A percentile compares a stretch with the other conserved stretches of the same genome.
Conservation (phyloP, 208 protist genomes). For the Paratrypanosoma confusum region DNA sequence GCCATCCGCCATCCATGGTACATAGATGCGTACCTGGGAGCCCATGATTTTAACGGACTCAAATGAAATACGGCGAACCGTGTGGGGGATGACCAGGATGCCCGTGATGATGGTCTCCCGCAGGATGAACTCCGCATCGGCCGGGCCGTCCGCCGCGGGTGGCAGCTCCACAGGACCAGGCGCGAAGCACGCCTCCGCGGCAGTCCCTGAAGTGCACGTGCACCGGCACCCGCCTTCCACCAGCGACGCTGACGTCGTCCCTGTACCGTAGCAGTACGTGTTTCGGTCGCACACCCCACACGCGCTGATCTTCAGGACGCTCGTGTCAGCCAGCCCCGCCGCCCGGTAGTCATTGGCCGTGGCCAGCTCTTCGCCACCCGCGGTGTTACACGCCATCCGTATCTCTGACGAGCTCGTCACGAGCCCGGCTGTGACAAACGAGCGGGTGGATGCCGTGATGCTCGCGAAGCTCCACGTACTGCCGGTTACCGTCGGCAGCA, state of each 20-base stretch:
- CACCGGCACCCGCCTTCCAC: conserved; percentile 1
- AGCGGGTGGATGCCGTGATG: neutral
- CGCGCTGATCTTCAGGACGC: neutral
- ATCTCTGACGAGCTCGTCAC: neutral
- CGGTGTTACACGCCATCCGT: conserved; percentile 4
- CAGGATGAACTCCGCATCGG: too few species aligned
- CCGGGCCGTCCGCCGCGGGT: neutral
- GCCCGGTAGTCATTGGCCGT: conserved; percentile 6
- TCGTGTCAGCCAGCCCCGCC: neutral
- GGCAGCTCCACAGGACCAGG: neutral
- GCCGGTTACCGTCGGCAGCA: neutral
- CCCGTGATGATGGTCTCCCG: too few species aligned
- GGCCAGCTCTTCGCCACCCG: conserved; percentile 2
- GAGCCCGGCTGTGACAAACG: conserved; percentile 1
- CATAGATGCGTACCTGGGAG: conserved; percentile 8
- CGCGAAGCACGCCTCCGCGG: conserved; percentile 4
- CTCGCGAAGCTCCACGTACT: conserved; percentile 11
- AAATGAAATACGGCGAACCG: too few species aligned
- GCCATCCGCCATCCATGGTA: conserved; percentile 5
- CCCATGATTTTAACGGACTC: too few species aligned
- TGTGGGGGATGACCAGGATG: too few species aligned
- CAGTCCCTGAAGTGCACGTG: neutral
- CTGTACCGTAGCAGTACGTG: conserved; percentile 4
- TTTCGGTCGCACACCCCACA: conserved; percentile 5
- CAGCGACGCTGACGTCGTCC: conserved; percentile 1